These are phyloP conservation scores for Lunularia cruciata DNA, from an alignment of 225 moss, liverwort and hornwort species.

Conservation along the genomic window DNA sequence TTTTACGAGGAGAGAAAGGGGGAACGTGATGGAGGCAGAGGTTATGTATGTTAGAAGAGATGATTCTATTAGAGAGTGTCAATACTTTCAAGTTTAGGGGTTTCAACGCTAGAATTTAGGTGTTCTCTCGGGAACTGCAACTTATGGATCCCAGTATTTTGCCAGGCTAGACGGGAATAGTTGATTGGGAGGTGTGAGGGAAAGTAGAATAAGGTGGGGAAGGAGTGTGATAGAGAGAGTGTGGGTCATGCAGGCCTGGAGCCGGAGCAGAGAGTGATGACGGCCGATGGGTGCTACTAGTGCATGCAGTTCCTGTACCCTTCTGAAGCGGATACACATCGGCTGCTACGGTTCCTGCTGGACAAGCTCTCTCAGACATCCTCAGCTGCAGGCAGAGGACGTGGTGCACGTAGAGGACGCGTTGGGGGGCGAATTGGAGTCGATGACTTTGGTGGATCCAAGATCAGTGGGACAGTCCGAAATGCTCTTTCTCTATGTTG, in stretches of 20 bases:
- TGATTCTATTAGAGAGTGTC: too few relatives aligned
- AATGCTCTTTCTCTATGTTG: slow-evolving; percentile 55
- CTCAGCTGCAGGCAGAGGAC: slow-evolving; percentile 42
- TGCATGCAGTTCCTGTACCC: slow-evolving; percentile 91
- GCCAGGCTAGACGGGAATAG: too few relatives aligned
- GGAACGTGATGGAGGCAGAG: too few relatives aligned
- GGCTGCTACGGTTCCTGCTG: slow-evolving; percentile 82
- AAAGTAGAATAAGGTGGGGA: slow-evolving; percentile 22
- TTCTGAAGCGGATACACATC: slow-evolving; percentile 74
- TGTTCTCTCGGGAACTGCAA: too few relatives aligned
- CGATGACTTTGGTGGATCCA: slow-evolving; percentile 52
- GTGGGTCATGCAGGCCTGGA: slow-evolving; percentile 44
- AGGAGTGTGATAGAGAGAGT: slow-evolving; percentile 48
- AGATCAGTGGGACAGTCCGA: slow-evolving; percentile 59
- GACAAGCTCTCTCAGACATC: slow-evolving; percentile 78
- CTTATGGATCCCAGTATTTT: too few relatives aligned
- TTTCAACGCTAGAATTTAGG: too few relatives aligned
- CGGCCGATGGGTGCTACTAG: slow-evolving; percentile 46
- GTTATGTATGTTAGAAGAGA: too few relatives aligned
- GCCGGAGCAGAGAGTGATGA: slow-evolving; percentile 50
- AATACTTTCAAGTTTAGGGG: too few relatives aligned
- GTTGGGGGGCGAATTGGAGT: slow-evolving; percentile 37
- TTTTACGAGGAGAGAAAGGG: too few relatives aligned
- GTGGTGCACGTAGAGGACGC: slow-evolving; percentile 53
- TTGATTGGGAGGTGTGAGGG: not conserved